These are phyloP conservation scores for Marchantia paleacea DNA, from an alignment of 225 moss, liverwort and hornwort genomes.

Conservation along the genomic window DNA sequence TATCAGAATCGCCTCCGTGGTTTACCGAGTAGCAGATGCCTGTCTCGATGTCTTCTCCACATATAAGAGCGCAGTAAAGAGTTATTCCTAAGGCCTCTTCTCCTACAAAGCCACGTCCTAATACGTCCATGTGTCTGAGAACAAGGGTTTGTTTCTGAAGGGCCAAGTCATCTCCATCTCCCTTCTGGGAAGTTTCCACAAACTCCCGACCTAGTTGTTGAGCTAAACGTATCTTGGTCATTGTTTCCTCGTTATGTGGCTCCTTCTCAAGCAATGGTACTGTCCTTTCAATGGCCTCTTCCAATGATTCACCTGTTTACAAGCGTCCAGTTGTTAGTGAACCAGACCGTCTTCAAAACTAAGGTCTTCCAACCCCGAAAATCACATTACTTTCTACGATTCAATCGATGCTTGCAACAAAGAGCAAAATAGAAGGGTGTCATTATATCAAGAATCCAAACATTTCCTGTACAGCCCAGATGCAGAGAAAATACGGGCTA, in stretches of 20 bases:
- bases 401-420: too few species aligned
- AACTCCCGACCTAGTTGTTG: conserved; percentile 32
- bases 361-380: too few species aligned
- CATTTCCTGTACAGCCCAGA: too few species aligned
- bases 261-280: conserved; percentile 30
- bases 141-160: conserved; percentile 29
- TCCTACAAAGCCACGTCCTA: conserved; percentile 37
- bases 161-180: background rate
- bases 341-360: too few species aligned
- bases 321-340: too few species aligned
- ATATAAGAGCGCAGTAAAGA: conserved; percentile 42
- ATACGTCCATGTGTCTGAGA: conserved; percentile 25
- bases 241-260: conserved; percentile 29
- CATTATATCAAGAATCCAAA: too few species aligned
- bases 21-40: conserved; percentile 42
- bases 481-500: too few species aligned
- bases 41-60: conserved; percentile 31
- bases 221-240: conserved; percentile 26
- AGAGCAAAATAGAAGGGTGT: too few species aligned
- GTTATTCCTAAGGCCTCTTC: conserved; percentile 42
- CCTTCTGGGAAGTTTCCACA: conserved; percentile 6
- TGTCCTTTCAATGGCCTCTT: conserved; percentile 27
- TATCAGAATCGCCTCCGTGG: conserved; percentile 42
- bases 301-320: conserved; percentile 33
- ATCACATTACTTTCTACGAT: too few species aligned